Evolutionary conservation across 2,329 filamentous ascomycete species (phyloP).

Genomic region (Colletotrichum magnum): DNA sequence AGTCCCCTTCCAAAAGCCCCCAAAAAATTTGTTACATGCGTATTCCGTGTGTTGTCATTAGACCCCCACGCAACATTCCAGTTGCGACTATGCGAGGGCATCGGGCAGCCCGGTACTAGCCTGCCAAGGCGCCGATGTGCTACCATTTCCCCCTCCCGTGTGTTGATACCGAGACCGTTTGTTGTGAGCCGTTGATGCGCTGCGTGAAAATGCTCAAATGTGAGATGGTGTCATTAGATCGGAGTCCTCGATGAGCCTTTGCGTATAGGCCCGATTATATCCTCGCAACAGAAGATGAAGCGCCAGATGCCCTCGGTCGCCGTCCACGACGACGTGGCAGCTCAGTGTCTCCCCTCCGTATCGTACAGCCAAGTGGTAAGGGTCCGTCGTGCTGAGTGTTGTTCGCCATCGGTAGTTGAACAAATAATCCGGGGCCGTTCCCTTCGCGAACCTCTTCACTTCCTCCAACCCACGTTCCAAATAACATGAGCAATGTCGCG

Average conservation of each 20-base stretch:
- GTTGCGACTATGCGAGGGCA: conserved; percentile 24
- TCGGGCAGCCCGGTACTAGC: conserved; percentile 12
- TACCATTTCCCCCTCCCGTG: conserved; percentile 6
- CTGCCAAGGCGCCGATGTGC: conserved; percentile 30
- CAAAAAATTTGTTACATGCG: conserved; percentile 35
- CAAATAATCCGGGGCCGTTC: conserved; percentile 5
- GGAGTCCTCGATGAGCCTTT: neutral
- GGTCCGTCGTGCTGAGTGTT: conserved; percentile 20
- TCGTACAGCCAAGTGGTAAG: conserved; percentile 25
- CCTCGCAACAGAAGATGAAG: conserved; percentile 3
- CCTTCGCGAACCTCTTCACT: conserved; percentile 50
- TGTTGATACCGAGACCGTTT: conserved; percentile 12
- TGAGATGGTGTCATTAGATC: conserved; percentile 22
- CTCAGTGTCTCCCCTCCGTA: conserved; percentile 1
- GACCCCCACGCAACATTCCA: conserved; percentile 29
- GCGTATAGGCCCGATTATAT: conserved; percentile 20
- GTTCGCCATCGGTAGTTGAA: conserved; percentile 8
- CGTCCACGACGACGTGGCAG: neutral
- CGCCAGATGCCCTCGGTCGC: neutral
- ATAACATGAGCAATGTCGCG: conserved; percentile 80
- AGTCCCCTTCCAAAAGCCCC: conserved; percentile 16
- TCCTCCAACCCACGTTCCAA: conserved; percentile 79
- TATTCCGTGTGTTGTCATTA: conserved; percentile 37
- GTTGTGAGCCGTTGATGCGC: conserved; percentile 17
- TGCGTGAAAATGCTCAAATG: conserved; percentile 22